Conservation (phyloP, 148 eudicot species). For the Drosera capensis region DNA sequence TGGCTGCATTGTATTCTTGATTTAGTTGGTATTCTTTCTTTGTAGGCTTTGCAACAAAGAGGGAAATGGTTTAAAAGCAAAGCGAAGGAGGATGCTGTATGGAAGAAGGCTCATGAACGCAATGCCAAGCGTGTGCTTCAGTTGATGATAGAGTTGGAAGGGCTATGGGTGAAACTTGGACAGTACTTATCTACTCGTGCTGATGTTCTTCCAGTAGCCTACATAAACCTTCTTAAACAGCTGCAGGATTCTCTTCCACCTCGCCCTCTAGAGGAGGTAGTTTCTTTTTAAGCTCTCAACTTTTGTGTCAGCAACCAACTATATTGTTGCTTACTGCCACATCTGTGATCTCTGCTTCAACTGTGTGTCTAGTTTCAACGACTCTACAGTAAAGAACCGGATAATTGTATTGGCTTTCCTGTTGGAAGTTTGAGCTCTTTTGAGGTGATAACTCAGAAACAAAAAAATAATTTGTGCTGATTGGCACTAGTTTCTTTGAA, state of each 20-base stretch:
- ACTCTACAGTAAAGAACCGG: too few species aligned
- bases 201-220: constrained; percentile 94
- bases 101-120: constrained; percentile 91
- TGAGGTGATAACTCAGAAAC: too few species aligned
- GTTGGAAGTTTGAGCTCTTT: too few species aligned
- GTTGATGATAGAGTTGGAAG: constrained; percentile 74
- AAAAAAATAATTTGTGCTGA: too few species aligned
- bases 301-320: too few species aligned
- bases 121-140: constrained; percentile 84
- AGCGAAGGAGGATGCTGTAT: constrained; percentile 46
- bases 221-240: constrained; percentile 61
- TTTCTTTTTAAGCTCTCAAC: constrained; percentile 1
- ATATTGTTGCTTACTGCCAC: too few species aligned
- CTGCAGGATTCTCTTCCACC: constrained; percentile 98
- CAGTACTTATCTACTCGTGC: constrained; percentile 98
- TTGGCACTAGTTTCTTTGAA: too few species aligned
- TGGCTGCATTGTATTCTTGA: constrained; percentile 1
- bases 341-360: too few species aligned
- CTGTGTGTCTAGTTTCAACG: too few species aligned
- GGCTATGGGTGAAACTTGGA: constrained; percentile 97
- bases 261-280: constrained; percentile 75
- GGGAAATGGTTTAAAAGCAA: constrained; percentile 62
- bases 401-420: too few species aligned
- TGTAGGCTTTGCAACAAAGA: constrained; percentile 73
- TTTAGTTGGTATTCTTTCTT: constrained; percentile 2